Evolutionary conservation across 164 flowering plant genomes (phyloP).

Genomic region (Chimonanthus praecox): DNA sequence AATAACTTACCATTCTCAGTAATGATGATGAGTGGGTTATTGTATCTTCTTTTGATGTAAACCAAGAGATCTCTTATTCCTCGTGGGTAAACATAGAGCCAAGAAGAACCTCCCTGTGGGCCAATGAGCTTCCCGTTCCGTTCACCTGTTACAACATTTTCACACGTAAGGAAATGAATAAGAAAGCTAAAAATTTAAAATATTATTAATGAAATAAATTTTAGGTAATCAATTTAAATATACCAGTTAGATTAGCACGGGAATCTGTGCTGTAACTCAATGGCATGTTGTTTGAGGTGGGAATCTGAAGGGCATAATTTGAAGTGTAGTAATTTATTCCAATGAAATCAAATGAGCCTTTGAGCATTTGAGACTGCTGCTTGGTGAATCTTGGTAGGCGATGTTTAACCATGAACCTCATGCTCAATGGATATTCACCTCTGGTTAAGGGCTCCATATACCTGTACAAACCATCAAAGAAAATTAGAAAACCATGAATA

Average conservation of each 20-base stretch:
- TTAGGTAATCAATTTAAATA: background rate
- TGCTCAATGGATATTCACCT: conserved; percentile 47
- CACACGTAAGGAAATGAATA: background rate
- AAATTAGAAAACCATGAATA: too few relatives aligned
- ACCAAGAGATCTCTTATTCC: conserved; percentile 36
- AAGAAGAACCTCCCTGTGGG: conserved; percentile 8
- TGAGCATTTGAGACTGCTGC: conserved; percentile 27
- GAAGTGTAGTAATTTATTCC: conserved; percentile 42
- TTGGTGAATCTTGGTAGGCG: conserved; percentile 50
- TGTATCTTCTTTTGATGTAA: conserved; percentile 35
- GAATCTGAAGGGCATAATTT: conserved; percentile 24
- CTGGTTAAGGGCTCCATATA: conserved; percentile 36
- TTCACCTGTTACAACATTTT: background rate
- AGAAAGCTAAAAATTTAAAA: background rate
- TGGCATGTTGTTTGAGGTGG: background rate
- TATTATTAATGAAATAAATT: background rate
- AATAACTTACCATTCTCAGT: conserved; percentile 48
- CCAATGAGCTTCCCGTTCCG: background rate
- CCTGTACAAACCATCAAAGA: conserved; percentile 26
- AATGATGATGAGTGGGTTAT: conserved; percentile 37
- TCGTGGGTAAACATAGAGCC: conserved; percentile 39
- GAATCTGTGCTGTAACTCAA: conserved; percentile 19
- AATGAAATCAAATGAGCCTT: conserved; percentile 34
- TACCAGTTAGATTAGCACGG: conserved; percentile 3
- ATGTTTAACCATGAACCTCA: conserved; percentile 29